Percentiles rank a stretch among this genome's conserved stretches.
phyloP scores from a whole-genome alignment of 345 rosid genomes.

The Carallia brachiata region DNA sequence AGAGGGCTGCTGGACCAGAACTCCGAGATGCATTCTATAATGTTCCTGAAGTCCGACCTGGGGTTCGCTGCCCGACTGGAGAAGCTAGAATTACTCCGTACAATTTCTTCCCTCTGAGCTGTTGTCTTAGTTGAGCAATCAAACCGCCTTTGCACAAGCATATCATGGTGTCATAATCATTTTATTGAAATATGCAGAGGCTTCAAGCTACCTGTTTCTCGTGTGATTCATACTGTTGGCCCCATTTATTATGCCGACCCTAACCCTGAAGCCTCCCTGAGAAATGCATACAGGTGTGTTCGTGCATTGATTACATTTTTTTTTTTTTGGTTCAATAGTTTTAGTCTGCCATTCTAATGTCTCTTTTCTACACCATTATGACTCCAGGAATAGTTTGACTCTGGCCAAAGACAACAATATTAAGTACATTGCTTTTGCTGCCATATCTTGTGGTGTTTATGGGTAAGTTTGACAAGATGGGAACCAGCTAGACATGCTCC shows the following conservation, averaged over 20 bases:
- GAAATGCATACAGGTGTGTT: slow-evolving; percentile 58
- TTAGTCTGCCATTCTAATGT: not conserved
- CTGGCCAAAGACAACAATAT: slow-evolving; percentile 71
- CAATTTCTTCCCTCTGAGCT: slow-evolving; percentile 7
- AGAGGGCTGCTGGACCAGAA: slow-evolving; percentile 76
- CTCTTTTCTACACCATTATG: slow-evolving; percentile 13
- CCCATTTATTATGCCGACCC: slow-evolving; percentile 54
- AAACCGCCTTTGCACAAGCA: not conserved
- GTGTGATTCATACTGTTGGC: slow-evolving; percentile 82
- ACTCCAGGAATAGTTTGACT: slow-evolving; percentile 61
- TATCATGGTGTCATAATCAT: not conserved
- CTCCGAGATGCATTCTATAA: slow-evolving; percentile 63
- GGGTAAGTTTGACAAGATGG: slow-evolving; percentile 36
- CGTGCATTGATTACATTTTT: not conserved
- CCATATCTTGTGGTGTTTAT: slow-evolving; percentile 75
- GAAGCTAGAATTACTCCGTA: slow-evolving; percentile 89
- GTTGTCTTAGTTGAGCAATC: not conserved
- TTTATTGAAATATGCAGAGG: slow-evolving; percentile 49
- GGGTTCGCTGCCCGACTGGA: slow-evolving; percentile 74
- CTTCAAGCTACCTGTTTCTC: slow-evolving; percentile 68
- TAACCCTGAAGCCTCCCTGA: slow-evolving; percentile 52
- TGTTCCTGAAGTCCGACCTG: slow-evolving; percentile 63
- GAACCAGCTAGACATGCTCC: too few relatives aligned
- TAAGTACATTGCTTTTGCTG: slow-evolving; percentile 77
- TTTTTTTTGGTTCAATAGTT: not conserved